Evolutionary conservation across 345 rosid species (phyloP), one percentile per base, ranked within the genome.

Genomic region (Capsella bursapastoris): DNA sequence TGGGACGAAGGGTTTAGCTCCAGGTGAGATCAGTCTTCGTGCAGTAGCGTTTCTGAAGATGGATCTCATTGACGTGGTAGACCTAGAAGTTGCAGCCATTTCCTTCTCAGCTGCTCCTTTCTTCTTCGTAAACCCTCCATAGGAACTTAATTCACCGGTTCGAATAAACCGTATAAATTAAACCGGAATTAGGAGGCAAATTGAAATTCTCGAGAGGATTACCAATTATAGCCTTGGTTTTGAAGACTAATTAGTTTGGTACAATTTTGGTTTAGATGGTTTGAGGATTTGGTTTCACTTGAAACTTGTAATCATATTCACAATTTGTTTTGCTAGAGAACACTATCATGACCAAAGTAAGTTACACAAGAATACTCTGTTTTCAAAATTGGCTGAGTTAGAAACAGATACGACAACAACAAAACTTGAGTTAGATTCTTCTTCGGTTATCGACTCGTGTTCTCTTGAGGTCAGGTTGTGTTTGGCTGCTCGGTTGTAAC

Each of bases 381-480:
- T 25, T 43, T 61, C 25, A 12, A 50, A 3, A 71, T 60, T 38
- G 51, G 60, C 75, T 29, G 29, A 61, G 3, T 11, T 29, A 51
- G 5, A 57, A 18, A 18, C 10, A 53, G 11, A 45, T 13, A 15
- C 0, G 35, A 57, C 13, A 47, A 43, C 5, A 13, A 9, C 15
- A 12, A 9, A 12, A 6, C 15, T 2, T 64, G 25, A 25, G 43
- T 84, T 80, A 90, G 56, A 95, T 92, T 83, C 97, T 84, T 80
- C 92, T 84, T 82, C 96, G 84, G 66, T 84, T 87, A 79, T 89
- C 96, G 4, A 76, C 68, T 47, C 88, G 78, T 25, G 84, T 22
- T 84, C 81, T 86, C 87, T 94, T 90, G 15, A 79, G 22, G 14
- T 83, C 86, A 68, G 91, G 79, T 73, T 77, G 86, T 31, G 75